Conservation (phyloP, 192 early-diverging fungal species). For the Pilaira anomala region DNA sequence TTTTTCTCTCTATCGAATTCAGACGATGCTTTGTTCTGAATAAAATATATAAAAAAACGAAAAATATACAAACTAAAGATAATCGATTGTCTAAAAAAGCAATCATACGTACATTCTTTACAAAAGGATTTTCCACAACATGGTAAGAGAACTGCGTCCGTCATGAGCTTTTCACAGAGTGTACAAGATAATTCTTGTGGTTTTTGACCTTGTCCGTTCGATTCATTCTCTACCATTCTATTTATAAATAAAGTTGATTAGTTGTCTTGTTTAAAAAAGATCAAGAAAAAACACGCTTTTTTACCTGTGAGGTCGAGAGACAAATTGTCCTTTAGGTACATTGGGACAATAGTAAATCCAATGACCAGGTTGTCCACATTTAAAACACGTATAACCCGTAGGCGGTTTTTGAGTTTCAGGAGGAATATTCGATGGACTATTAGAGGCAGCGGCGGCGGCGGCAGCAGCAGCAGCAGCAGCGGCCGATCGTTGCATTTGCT, state of each 20-base stretch:
- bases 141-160: slow-evolving; percentile 73
- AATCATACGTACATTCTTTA: slow-evolving; percentile 73
- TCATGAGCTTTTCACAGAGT: slow-evolving; percentile 71
- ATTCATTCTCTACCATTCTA: neutral
- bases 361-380: slow-evolving; percentile 37
- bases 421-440: slow-evolving; percentile 32
- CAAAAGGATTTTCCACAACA: slow-evolving; percentile 91
- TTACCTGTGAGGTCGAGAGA: slow-evolving; percentile 9
- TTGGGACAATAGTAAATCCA: slow-evolving; percentile 47
- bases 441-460: neutral
- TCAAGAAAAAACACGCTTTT: neutral
- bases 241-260: neutral
- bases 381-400: slow-evolving; percentile 30
- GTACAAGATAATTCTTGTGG: slow-evolving; percentile 75
- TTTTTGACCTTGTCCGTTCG: slow-evolving; percentile 45
- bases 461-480: slow-evolving; percentile 14
- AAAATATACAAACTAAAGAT: slow-evolving; percentile 1
- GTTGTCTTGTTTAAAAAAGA: neutral
- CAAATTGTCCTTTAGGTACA: slow-evolving; percentile 34
- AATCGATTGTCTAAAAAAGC: neutral
- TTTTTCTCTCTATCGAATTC: neutral
- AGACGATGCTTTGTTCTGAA: slow-evolving; percentile 14
- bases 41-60: slow-evolving; percentile 15
- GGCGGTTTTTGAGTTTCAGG: slow-evolving; percentile 68
- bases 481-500: slow-evolving; percentile 25